Evolutionary conservation across 805 yeast genomes (phyloP).

Genomic region (Kuraishia borneana): DNA sequence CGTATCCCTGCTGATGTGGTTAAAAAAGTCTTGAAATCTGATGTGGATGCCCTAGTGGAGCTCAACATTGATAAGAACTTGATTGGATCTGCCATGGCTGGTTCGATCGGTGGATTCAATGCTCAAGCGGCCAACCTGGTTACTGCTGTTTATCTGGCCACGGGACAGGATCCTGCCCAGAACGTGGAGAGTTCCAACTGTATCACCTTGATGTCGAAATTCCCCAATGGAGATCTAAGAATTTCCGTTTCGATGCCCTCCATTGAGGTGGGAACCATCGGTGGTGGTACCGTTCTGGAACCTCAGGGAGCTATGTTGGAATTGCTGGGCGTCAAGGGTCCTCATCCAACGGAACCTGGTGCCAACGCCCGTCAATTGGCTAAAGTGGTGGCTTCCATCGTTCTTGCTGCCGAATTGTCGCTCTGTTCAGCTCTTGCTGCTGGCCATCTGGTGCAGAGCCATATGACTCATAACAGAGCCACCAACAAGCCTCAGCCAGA

Average conservation of each 20-base stretch:
- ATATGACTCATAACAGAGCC: slow-evolving; percentile 85
- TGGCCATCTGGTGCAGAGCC: slow-evolving; percentile 95
- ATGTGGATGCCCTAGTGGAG: slow-evolving; percentile 85
- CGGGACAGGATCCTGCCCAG: slow-evolving; percentile 99
- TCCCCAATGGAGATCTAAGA: slow-evolving; percentile 62
- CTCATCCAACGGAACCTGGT: slow-evolving; percentile 90
- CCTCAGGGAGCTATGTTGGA: slow-evolving; percentile 97
- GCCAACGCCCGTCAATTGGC: slow-evolving; percentile 92
- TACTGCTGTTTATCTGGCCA: slow-evolving; percentile 87
- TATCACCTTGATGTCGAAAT: slow-evolving; percentile 87
- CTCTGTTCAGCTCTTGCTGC: slow-evolving; percentile 95
- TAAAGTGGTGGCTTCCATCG: slow-evolving; percentile 85
- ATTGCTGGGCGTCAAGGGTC: slow-evolving; percentile 88
- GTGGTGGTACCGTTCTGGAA: slow-evolving; percentile 96
- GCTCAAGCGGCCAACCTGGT: slow-evolving; percentile 97
- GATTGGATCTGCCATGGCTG: slow-evolving; percentile 97
- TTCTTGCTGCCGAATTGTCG: slow-evolving; percentile 91
- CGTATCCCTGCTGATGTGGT: slow-evolving; percentile 77
- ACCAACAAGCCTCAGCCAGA: slow-evolving; percentile 16
- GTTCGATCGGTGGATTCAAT: slow-evolving; percentile 94
- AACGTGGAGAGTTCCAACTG: slow-evolving; percentile 96
- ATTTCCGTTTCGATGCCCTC: slow-evolving; percentile 99
- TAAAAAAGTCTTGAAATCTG: slow-evolving; percentile 74
- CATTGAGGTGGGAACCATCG: slow-evolving; percentile 97
- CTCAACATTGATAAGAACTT: slow-evolving; percentile 82